phyloP scores from a whole-genome alignment of 2,329 filamentous ascomycete genomes.

The Aspergillus amoenus region DNA sequence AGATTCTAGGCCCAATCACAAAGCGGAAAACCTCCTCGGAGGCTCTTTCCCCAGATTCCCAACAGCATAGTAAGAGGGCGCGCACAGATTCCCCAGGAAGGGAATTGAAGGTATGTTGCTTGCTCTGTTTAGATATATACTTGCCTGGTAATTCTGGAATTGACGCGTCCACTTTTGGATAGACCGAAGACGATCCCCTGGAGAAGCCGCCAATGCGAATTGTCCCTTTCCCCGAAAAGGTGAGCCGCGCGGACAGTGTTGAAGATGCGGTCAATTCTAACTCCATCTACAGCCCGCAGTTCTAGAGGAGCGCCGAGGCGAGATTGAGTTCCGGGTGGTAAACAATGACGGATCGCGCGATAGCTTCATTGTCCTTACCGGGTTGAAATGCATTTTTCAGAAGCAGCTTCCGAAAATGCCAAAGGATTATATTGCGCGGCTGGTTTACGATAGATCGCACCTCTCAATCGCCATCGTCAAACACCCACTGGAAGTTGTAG shows the following conservation, averaged over 20 bases:
- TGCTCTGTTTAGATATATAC: neutral
- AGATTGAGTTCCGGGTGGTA: slow-evolving; percentile 96
- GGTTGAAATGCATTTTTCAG: slow-evolving; percentile 96
- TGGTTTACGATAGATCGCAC: slow-evolving; percentile 97
- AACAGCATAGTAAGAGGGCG: slow-evolving; percentile 49
- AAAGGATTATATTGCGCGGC: slow-evolving; percentile 95
- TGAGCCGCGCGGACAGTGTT: slow-evolving; percentile 34
- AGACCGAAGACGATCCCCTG: slow-evolving; percentile 37
- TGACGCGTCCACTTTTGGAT: slow-evolving; percentile 29
- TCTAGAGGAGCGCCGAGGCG: slow-evolving; percentile 86
- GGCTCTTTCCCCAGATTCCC: slow-evolving; percentile 42
- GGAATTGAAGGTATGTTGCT: slow-evolving; percentile 29
- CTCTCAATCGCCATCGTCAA: slow-evolving; percentile 97
- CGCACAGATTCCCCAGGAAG: slow-evolving; percentile 48
- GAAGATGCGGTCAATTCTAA: slow-evolving; percentile 23
- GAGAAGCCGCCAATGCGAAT: slow-evolving; percentile 59
- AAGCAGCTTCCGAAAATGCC: slow-evolving; percentile 99
- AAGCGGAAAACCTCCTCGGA: slow-evolving; percentile 55
- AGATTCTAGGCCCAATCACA: slow-evolving; percentile 25
- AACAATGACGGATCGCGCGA: slow-evolving; percentile 91
- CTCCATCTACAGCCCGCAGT: slow-evolving; percentile 67
- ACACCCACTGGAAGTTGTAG: slow-evolving; percentile 89
- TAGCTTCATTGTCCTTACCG: slow-evolving; percentile 90
- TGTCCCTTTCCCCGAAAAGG: slow-evolving; percentile 88
- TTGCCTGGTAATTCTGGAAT: neutral